Base-by-base conservation (phyloP, 768 basidiomycete genomes). In the Mycena vulgaris region DNA sequence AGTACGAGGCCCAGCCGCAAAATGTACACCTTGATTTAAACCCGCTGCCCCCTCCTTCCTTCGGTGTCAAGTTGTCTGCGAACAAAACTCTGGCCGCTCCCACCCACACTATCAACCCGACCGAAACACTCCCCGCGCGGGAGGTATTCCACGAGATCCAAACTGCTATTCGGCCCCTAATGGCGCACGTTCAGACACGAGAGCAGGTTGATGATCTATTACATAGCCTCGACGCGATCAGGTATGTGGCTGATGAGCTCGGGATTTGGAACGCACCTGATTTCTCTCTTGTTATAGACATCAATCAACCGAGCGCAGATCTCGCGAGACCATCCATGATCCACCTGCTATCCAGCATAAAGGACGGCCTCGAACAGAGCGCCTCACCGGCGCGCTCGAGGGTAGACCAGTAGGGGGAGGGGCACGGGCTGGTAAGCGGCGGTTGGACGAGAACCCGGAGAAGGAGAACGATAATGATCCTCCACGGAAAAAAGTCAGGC, bases 381-480 rank as follows among this genome's bases (percentile, higher is more conserved):
- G 51, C 6, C 28, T 63, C 5, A 63, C 62, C 2, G 62, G 62
- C 14, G 39, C 62, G 11, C 8, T 19, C 2, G 51, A 63, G 21
- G 62, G 62, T 2, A 19, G 51, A 23, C 17, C 62, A 13, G 62
- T 35, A 31, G 62, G 62, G 21, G 62, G 51, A 53, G 62, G 62
- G 21, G 8, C 47, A 28, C 45, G 28, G 16, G 33, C 23, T 2
- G 3, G n/a, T 3, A 66, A 66, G 40, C 21, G 56, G 33, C 64
- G 47, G 4, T 11, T 39, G 7, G 39, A 39, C n/a, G n/a, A n/a
- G n/a, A n/a, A 40, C 8, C 52, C 42, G 71, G 74, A 51, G 71
- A 69, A 40, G 69, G 77, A 27, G 52, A 56, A 56, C 21, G 40
- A 16, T 23, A 27, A 63, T 6, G 30, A 47, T 14, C 66, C 19